Percentiles rank a stretch among this genome's conserved stretches.
These are phyloP conservation scores for Entonaema liquescens DNA, from an alignment of 495 filamentous ascomycete species.

Conservation along the genomic window DNA sequence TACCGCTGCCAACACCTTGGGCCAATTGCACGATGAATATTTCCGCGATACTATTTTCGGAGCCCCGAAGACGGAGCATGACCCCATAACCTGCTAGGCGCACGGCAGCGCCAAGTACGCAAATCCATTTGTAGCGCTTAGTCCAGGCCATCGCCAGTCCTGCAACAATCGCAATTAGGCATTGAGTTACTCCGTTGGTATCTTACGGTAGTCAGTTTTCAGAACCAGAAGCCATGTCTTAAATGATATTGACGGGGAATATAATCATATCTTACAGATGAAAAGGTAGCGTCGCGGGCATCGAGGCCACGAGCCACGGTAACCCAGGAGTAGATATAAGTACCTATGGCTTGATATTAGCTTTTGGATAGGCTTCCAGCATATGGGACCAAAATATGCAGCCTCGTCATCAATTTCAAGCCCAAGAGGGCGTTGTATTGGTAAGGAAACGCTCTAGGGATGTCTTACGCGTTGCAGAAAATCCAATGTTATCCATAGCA, in stretches of 20 bases:
- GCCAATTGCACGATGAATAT: constrained; percentile 58
- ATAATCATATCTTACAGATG: constrained; percentile 33
- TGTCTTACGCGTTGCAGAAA: constrained; percentile 46
- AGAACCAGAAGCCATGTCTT: neutral
- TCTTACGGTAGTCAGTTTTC: constrained; percentile 26
- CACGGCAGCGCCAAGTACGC: constrained; percentile 50
- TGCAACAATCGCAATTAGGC: constrained; percentile 51
- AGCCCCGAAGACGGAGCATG: constrained; percentile 59
- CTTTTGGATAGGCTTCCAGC: neutral
- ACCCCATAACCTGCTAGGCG: constrained; percentile 59
- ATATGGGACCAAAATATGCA: neutral
- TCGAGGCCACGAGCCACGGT: constrained; percentile 54
- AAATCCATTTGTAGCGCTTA: constrained; percentile 58
- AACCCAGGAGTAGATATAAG: constrained; percentile 59
- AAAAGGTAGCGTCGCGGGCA: constrained; percentile 56
- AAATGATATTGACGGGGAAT: neutral
- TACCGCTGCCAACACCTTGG: constrained; percentile 58
- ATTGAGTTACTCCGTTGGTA: constrained; percentile 57
- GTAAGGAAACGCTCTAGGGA: neutral
- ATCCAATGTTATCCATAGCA: constrained; percentile 53
- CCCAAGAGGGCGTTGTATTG: too few species aligned
- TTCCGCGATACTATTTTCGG: constrained; percentile 54
- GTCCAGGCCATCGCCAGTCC: constrained; percentile 55
- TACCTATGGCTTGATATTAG: constrained; percentile 39
- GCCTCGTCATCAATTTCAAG: neutral